A percentile compares a stretch with the other conserved stretches of the same genome.
phyloP scores from a whole-genome alignment of 495 filamentous ascomycete genomes.

The Echria macrotheca region DNA sequence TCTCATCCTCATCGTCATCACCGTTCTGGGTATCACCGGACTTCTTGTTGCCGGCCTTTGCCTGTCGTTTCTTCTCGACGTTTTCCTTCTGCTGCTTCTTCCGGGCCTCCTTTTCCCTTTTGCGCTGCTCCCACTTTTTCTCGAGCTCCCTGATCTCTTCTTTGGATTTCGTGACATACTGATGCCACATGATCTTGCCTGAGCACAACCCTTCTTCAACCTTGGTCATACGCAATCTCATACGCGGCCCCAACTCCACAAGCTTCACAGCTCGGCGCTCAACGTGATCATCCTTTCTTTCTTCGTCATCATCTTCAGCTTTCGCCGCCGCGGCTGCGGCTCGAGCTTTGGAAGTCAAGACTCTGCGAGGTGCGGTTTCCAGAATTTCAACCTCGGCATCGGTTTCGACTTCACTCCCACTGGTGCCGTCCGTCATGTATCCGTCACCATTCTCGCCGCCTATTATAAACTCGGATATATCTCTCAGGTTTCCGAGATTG shows the following conservation, averaged over 20 bases:
- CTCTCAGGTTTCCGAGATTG: constrained; percentile 82
- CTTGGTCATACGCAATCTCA: constrained; percentile 86
- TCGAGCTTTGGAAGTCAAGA: constrained; percentile 58
- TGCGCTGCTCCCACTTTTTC: constrained; percentile 68
- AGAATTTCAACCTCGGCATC: constrained; percentile 94
- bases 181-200: constrained; percentile 96
- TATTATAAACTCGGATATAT: constrained; percentile 94
- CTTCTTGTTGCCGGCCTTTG: constrained; percentile 47
- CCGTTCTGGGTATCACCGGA: constrained; percentile 51
- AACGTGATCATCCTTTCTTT: constrained; percentile 35
- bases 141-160: constrained; percentile 73
- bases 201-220: constrained; percentile 91
- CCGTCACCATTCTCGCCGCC: constrained; percentile 69
- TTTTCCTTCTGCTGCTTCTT: constrained; percentile 80
- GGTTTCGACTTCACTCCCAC: constrained; percentile 86
- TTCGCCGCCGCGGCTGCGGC: constrained; percentile 28
- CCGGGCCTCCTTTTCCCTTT: constrained; percentile 74
- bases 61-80: constrained; percentile 71
- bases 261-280: constrained; percentile 88
- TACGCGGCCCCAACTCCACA: constrained; percentile 83
- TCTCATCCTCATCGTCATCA: constrained; percentile 54
- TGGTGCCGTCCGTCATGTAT: constrained; percentile 77
- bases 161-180: constrained; percentile 77
- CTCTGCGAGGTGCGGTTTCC: constrained; percentile 62
- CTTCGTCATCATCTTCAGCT: constrained; percentile 27